phyloP scores from a whole-genome alignment of 345 rosid genomes.

The Lepidium aucheri region DNA sequence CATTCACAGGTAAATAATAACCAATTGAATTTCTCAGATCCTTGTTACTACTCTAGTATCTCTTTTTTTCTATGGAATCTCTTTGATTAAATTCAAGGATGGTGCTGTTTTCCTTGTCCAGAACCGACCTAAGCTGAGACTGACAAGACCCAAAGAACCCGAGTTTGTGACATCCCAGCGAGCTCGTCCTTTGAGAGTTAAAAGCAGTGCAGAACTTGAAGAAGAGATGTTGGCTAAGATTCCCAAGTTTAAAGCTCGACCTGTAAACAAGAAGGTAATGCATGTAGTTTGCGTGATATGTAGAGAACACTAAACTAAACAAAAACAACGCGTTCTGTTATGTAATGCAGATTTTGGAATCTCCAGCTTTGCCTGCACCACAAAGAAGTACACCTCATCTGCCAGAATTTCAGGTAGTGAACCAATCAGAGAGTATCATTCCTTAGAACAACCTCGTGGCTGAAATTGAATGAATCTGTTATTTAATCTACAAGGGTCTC shows the following conservation, averaged over 20 bases:
- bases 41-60: neutral
- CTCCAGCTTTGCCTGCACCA: slow-evolving; percentile 48
- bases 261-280: slow-evolving; percentile 88
- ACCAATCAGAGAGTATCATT: neutral
- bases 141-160: slow-evolving; percentile 94
- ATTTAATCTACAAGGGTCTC: slow-evolving; percentile 2
- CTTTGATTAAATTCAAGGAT: neutral
- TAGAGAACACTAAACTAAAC: neutral
- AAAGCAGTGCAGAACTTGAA: slow-evolving; percentile 91
- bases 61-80: neutral
- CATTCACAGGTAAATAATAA: slow-evolving; percentile 16
- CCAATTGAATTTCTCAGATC: neutral
- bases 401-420: slow-evolving; percentile 74
- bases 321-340: neutral
- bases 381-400: slow-evolving; percentile 71
- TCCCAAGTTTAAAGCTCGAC: slow-evolving; percentile 96
- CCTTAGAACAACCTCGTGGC: neutral
- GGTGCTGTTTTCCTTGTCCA: slow-evolving; percentile 13
- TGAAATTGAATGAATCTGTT: neutral
- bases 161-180: slow-evolving; percentile 87
- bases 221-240: slow-evolving; percentile 97
- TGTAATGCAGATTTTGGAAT: slow-evolving; percentile 62
- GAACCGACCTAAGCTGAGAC: slow-evolving; percentile 51
- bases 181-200: slow-evolving; percentile 60
- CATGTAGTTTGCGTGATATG: neutral